These are phyloP conservation scores for Candida silvicultrix DNA, from an alignment of 805 yeast species.

Conservation along the genomic window DNA sequence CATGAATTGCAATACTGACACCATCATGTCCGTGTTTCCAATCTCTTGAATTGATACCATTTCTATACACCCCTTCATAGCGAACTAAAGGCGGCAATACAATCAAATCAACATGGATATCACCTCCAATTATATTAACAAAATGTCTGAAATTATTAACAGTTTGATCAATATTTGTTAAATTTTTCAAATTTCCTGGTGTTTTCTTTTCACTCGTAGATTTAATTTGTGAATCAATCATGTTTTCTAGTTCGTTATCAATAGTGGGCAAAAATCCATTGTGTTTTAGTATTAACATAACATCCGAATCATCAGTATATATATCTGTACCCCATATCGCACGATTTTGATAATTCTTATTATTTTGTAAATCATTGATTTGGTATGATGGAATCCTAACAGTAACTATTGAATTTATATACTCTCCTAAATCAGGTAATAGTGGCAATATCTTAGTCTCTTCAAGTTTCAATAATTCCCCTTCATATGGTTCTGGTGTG, in stretches of 20 bases:
- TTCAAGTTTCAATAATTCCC: not conserved
- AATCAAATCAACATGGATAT: constrained; percentile 27
- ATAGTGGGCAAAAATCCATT: constrained; percentile 52
- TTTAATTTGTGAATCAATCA: constrained; percentile 10
- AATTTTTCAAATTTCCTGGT: constrained; percentile 34
- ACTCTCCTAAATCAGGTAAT: constrained; percentile 27
- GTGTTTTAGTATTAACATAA: constrained; percentile 69
- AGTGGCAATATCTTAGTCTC: constrained; percentile 15
- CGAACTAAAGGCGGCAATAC: constrained; percentile 62
- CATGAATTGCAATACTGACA: constrained; percentile 56
- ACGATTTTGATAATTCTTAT: constrained; percentile 16
- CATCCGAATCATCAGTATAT: constrained; percentile 91
- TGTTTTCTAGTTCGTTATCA: constrained; percentile 16
- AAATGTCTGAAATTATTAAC: constrained; percentile 20
- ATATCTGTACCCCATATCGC: constrained; percentile 88
- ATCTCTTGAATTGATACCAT: constrained; percentile 67
- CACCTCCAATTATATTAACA: constrained; percentile 25
- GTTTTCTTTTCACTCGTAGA: constrained; percentile 27
- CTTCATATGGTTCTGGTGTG: constrained; percentile 1
- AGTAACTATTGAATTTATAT: constrained; percentile 34
- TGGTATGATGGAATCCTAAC: constrained; percentile 22
- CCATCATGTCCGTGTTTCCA: constrained; percentile 82
- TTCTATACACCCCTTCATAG: constrained; percentile 60
- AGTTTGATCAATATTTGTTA: constrained; percentile 23
- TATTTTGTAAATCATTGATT: constrained; percentile 19